Conservation (phyloP, 202 grass and related monocot species). For the Panicum hallii region DNA sequence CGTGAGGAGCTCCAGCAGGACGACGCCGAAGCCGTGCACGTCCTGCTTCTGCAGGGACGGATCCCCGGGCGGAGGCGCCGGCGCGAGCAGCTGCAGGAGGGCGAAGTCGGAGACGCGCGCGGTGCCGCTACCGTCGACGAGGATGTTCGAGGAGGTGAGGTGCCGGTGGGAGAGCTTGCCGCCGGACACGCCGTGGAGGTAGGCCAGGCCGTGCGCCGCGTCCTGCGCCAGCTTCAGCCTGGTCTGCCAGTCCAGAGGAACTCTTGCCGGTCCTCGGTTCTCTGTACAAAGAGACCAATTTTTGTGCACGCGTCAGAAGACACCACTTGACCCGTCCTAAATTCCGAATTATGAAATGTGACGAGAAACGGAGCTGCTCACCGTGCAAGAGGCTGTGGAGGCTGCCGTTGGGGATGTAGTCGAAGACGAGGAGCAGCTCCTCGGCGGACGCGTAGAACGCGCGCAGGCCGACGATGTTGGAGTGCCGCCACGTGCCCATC, state of each 20-base stretch:
- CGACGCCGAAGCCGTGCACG: conserved; percentile 72
- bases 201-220: conserved; percentile 78
- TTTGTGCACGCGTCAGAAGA: conserved; percentile 11
- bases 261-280: conserved; percentile 77
- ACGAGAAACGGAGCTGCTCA: conserved; percentile 7
- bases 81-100: conserved; percentile 62
- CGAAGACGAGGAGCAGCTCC: conserved; percentile 88
- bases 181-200: conserved; percentile 67
- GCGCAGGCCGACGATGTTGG: conserved; percentile 66
- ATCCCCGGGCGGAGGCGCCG: not conserved
- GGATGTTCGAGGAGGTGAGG: conserved; percentile 89
- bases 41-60: conserved; percentile 57
- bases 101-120: conserved; percentile 79
- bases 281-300: conserved; percentile 36
- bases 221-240: conserved; percentile 77
- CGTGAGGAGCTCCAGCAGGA: conserved; percentile 82
- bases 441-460: conserved; percentile 66
- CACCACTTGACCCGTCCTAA: not conserved
- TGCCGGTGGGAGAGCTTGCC: conserved; percentile 63
- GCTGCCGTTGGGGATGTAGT: conserved; percentile 76
- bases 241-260: conserved; percentile 70
- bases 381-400: conserved; percentile 77
- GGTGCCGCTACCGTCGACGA: conserved; percentile 60
- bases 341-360: not conserved
- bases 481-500: conserved; percentile 81